Percentiles rank a stretch among this genome's conserved stretches.
Conservation (phyloP, 257 asterid species). For the Jaltomata sinuosa region DNA sequence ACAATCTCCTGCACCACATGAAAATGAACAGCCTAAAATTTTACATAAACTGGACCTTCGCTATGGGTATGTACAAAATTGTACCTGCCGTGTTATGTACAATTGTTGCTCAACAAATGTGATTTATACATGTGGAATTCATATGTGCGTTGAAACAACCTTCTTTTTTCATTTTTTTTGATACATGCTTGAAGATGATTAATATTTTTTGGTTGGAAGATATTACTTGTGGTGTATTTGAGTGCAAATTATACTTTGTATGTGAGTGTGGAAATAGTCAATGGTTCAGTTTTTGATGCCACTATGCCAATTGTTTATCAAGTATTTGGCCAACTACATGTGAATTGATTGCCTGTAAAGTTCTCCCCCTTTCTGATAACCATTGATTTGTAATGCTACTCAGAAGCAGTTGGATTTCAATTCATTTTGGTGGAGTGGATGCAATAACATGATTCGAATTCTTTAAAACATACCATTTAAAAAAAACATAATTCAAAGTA, state of each 20-base stretch:
- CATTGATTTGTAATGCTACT: not conserved
- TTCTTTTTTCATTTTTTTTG: not conserved
- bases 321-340: not conserved
- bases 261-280: not conserved
- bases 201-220: not conserved
- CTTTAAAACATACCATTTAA: not conserved
- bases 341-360: not conserved
- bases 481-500: not conserved
- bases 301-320: not conserved
- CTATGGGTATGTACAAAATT: constrained; percentile 50
- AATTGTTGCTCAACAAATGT: not conserved
- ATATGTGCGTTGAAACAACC: not conserved
- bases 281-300: not conserved
- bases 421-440: not conserved
- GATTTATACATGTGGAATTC: not conserved
- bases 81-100: not conserved
- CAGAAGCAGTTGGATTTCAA: not conserved
- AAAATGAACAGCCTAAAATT: constrained; percentile 56
- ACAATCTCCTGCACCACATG: constrained; percentile 72
- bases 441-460: not conserved
- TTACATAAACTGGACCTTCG: constrained; percentile 91
- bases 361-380: not conserved
- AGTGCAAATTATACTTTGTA: not conserved
- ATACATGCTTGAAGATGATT: not conserved
- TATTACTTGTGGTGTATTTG: not conserved